Evolutionary conservation across 2,329 filamentous ascomycete species (phyloP).

Genomic region (Pyricularia grisea): DNA sequence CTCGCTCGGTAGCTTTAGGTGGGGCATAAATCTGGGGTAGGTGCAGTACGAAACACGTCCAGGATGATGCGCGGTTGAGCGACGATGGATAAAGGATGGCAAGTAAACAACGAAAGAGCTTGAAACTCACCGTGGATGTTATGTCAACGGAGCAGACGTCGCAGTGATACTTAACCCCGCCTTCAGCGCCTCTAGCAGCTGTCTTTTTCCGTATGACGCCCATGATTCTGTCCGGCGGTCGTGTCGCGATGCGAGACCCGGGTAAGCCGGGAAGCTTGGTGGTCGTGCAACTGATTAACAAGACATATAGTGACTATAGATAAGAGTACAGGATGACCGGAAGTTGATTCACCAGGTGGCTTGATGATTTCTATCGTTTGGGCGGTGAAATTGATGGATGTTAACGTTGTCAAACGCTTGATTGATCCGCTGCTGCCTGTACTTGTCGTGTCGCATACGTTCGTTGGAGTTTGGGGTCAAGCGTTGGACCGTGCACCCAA

Average conservation of each 20-base stretch:
- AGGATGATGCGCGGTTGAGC: neutral
- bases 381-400: neutral
- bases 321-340: neutral
- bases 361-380: neutral
- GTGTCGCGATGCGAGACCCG: neutral
- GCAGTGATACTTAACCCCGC: conserved; percentile 91
- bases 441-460: neutral
- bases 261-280: conserved; percentile 3
- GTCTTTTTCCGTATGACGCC: conserved; percentile 96
- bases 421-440: neutral
- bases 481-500: neutral
- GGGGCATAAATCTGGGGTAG: conserved; percentile 2
- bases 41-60: neutral
- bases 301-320: neutral
- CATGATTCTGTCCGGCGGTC: conserved; percentile 43
- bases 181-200: conserved; percentile 73
- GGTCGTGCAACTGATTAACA: neutral
- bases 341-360: neutral
- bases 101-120: conserved; percentile 6
- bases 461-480: neutral
- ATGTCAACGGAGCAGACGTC: conserved; percentile 96
- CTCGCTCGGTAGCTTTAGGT: neutral
- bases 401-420: neutral
- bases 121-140: conserved; percentile 73
- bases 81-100: neutral